Conservation (phyloP, 1,284 basidiomycete genomes). For the Phellinidium pouzarii region DNA sequence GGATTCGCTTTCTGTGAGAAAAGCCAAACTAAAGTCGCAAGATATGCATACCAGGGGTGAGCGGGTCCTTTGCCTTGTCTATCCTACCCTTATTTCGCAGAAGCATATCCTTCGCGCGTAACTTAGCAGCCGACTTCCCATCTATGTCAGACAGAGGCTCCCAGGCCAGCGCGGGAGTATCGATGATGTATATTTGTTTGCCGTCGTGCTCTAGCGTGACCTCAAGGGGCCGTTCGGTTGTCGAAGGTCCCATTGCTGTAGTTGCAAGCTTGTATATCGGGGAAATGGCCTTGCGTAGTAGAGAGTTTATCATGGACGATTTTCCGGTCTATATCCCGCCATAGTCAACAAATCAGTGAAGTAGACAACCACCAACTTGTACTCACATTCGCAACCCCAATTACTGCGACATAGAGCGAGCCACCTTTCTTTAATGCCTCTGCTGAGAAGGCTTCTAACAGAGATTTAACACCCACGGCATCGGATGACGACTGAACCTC, state of each 20-base stretch:
- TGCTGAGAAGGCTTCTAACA: conserved; percentile 38
- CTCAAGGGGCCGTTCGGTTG: conserved; percentile 63
- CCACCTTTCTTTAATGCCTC: conserved; percentile 40
- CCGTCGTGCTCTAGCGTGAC: conserved; percentile 42
- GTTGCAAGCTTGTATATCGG: conserved; percentile 58
- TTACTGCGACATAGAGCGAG: conserved; percentile 60
- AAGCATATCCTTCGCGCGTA: conserved; percentile 64
- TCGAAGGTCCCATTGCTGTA: conserved; percentile 57
- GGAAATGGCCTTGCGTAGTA: conserved; percentile 46
- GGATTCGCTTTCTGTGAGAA: conserved; percentile 5
- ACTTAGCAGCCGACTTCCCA: conserved; percentile 37
- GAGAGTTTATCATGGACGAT: conserved; percentile 75
- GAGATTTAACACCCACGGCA: conserved; percentile 48
- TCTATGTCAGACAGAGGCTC: conserved; percentile 34
- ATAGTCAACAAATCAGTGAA: conserved; percentile 1
- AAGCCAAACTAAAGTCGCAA: conserved; percentile 2
- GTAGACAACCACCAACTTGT: conserved; percentile 3
- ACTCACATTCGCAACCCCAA: conserved; percentile 71
- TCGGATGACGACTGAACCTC: conserved; percentile 37
- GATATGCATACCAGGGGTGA: conserved; percentile 56
- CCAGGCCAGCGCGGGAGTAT: conserved; percentile 80
- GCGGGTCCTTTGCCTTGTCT: conserved; percentile 83
- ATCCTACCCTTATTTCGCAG: conserved; percentile 80
- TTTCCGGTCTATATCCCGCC: conserved; percentile 57
- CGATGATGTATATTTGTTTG: conserved; percentile 57